Base-by-base conservation (phyloP, 371 early-diverging fungal genomes). In the Blakeslea trispora region DNA sequence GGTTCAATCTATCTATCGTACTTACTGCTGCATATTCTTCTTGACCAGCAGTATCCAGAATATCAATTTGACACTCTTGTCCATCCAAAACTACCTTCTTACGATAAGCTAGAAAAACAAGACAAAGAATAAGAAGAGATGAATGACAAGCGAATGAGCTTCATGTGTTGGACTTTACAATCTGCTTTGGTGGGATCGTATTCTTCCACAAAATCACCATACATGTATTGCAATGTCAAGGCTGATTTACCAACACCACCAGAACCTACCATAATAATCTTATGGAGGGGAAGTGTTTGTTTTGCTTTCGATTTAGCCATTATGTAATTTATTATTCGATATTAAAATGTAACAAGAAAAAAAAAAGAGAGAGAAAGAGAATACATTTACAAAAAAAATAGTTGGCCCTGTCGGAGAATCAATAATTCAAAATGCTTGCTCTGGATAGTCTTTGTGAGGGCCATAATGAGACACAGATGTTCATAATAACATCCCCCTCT, bases 161-260 rank as follows among this genome's bases (percentile, higher is more conserved):
- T n/a, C n/a, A n/a, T n/a, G n/a, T n/a, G n/a, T n/a, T n/a, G n/a
- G n/a, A n/a, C n/a, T n/a, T n/a, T 78, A 78, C 77, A 90, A 65
- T 95, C 96, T 48, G 93, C 96, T 65, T 93, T 93, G n/a, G 96
- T 95, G 6, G 96, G 96, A 70, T 95, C 96, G 69, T 95, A 95
- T 71, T 92, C 92, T 74, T 95, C 94, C 55, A 92, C 90, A 76
- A 95, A 95, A 80, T 95, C 93, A 52, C 92, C 91, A 62, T 93
- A 93, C 91, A 93, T 88, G 82, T 88, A 94, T 68, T 92, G 92
- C 40, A 95, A 75, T 5, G 94, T 93, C 54, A 95, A 70, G 18
- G 93, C 92, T n/a, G 92, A 92, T 75, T 95, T 95, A 44, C 96
- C 96, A 28, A 95, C 96, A 63, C 93, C 94, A 61, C 96, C 96